These are phyloP conservation scores for Penicillium sp. DNA, from an alignment of 2,329 filamentous ascomycete genomes.

Conservation along the genomic window DNA sequence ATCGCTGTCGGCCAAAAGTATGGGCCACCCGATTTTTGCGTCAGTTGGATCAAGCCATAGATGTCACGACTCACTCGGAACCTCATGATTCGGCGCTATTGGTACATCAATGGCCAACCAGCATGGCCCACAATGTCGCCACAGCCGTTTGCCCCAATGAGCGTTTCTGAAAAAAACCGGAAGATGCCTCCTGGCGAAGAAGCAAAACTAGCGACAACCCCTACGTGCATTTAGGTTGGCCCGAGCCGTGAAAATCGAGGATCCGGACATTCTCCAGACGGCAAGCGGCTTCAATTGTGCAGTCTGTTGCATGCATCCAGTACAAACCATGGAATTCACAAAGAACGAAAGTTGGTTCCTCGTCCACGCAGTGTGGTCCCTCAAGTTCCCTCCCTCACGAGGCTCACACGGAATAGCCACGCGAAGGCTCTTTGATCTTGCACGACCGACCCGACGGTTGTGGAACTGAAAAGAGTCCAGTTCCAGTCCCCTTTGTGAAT, in stretches of 20 bases:
- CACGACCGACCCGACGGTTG: neutral
- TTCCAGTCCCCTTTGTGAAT: neutral
- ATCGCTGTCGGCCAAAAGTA: neutral
- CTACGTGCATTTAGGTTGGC: neutral
- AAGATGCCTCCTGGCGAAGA: no score
- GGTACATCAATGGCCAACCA: no score
- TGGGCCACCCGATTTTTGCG: no score
- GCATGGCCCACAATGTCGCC: no score
- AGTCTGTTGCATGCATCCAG: neutral
- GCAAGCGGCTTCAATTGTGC: neutral
- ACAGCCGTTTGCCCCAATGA: no score
- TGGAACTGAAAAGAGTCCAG: neutral
- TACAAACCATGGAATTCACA: neutral
- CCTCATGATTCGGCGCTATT: no score
- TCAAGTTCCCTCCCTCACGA: no score
- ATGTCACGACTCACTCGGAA: no score
- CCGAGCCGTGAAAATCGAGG: neutral
- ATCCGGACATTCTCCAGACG: neutral
- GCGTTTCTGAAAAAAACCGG: no score
- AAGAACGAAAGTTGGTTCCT: neutral
- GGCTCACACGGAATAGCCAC: no score
- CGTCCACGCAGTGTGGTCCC: neutral
- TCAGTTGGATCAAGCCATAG: no score
- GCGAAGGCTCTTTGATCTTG: neutral
- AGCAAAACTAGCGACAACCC: no score